phyloP scores from a whole-genome alignment of 2,329 filamentous ascomycete species.

The Beauveria scarabaeidicola region DNA sequence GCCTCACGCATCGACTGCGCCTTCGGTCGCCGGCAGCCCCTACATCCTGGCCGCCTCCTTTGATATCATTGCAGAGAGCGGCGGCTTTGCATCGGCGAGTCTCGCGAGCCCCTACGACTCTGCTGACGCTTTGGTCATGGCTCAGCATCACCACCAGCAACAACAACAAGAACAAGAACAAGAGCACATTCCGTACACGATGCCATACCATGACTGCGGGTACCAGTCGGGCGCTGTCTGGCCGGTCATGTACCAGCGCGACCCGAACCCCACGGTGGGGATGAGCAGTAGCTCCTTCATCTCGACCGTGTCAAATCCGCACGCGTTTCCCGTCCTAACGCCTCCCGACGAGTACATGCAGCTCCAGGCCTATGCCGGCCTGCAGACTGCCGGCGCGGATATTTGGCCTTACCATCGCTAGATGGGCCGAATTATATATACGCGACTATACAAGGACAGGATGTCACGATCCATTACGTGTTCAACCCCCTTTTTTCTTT shows the following conservation, averaged over 20 bases:
- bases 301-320: background rate
- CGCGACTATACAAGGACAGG: background rate
- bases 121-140: background rate
- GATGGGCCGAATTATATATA: background rate
- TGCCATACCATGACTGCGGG: constrained; percentile 2
- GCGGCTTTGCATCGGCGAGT: background rate
- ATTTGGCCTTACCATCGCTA: constrained; percentile 11
- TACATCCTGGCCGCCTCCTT: constrained; percentile 5
- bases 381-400: background rate
- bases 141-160: background rate
- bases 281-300: background rate
- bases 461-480: background rate
- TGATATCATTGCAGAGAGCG: background rate
- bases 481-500: background rate
- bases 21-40: constrained; percentile 4
- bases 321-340: constrained; percentile 3
- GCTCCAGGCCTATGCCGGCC: constrained; percentile 1
- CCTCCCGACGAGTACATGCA: constrained; percentile 10
- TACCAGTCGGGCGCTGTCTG: background rate
- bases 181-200: background rate
- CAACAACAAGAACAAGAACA: background rate
- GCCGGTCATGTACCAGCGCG: constrained; percentile 1
- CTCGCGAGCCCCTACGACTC: background rate
- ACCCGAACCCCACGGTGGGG: background rate
- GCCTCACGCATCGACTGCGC: background rate